Conservation (phyloP, 2,329 filamentous ascomycete genomes). For the Chrysosphaeria jannelii region DNA sequence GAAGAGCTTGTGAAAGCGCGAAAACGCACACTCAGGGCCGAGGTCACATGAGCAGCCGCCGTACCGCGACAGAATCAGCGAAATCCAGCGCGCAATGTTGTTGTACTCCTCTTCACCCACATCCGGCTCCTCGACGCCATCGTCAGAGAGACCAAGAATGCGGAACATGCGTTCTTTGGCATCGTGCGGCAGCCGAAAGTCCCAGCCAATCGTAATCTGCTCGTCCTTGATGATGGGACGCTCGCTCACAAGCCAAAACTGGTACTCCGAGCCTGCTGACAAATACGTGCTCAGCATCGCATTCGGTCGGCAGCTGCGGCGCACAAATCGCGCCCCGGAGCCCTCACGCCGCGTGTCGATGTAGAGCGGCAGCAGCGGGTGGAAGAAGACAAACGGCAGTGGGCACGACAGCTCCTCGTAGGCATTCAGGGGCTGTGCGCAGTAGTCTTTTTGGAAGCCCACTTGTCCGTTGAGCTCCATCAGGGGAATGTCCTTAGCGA, state of each 20-base stretch:
- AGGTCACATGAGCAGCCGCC: conserved; percentile 50
- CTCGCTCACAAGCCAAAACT: conserved; percentile 78
- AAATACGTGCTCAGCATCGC: conserved; percentile 67
- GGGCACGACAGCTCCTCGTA: conserved; percentile 36
- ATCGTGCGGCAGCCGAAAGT: conserved; percentile 29
- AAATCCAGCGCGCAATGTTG: conserved; percentile 31
- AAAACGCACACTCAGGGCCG: conserved; percentile 30
- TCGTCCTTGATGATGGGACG: conserved; percentile 35
- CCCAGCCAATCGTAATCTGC: conserved; percentile 36
- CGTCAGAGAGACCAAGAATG: conserved; percentile 29
- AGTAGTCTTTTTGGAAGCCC: conserved; percentile 44
- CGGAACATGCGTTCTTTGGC: conserved; percentile 22
- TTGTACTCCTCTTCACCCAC: conserved; percentile 29
- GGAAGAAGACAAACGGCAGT: conserved; percentile 59
- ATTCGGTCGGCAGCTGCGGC: conserved; percentile 76
- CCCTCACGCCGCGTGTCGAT: conserved; percentile 79
- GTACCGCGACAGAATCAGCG: conserved; percentile 42
- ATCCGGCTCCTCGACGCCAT: conserved; percentile 20
- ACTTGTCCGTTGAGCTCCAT: conserved; percentile 53
- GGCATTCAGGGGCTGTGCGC: conserved; percentile 29
- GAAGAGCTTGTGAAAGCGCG: conserved; percentile 28
- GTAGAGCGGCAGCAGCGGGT: conserved; percentile 63
- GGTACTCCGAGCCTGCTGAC: conserved; percentile 47
- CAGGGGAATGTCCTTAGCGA: conserved; percentile 25
- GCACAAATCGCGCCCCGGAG: conserved; percentile 61